Conservation (phyloP, 176 grass and related monocot genomes). For the Pharus latifolius region DNA sequence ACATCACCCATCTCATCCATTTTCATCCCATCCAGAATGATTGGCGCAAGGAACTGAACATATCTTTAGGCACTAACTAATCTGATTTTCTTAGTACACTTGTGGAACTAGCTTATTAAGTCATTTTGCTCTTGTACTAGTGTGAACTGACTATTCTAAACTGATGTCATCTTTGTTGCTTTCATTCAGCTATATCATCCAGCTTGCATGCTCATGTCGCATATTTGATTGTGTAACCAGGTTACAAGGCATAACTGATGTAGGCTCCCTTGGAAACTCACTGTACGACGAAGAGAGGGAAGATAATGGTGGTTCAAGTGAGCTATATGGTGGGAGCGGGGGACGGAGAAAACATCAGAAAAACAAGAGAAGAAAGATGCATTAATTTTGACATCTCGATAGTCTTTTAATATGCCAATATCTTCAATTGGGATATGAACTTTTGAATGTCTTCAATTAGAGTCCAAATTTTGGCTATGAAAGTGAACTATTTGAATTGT, state of each 20-base stretch:
- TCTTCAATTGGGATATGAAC: too few species aligned
- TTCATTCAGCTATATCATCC: background rate
- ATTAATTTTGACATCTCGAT: background rate
- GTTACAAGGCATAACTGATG: constrained; percentile 23
- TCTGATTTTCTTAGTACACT: too few species aligned
- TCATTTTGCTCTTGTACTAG: background rate
- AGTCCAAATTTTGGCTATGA: background rate
- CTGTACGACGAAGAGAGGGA: constrained; percentile 23
- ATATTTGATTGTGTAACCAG: constrained; percentile 4
- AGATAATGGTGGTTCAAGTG: background rate
- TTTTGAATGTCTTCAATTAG: background rate
- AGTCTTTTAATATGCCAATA: background rate
- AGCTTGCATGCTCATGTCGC: background rate
- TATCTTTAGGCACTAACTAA: too few species aligned
- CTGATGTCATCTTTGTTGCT: background rate
- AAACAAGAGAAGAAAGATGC: constrained; percentile 27
- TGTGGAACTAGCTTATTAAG: too few species aligned
- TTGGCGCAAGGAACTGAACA: too few species aligned
- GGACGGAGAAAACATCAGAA: constrained; percentile 18
- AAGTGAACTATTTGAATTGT: background rate
- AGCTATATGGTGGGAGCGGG: background rate
- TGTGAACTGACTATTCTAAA: background rate
- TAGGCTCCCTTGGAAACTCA: constrained; percentile 28
- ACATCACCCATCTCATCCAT: too few species aligned
- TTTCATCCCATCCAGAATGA: too few species aligned